Evolutionary conservation across 2,329 filamentous ascomycete genomes (phyloP).

Genomic region (Dryadomyces quercus-mongolicae): DNA sequence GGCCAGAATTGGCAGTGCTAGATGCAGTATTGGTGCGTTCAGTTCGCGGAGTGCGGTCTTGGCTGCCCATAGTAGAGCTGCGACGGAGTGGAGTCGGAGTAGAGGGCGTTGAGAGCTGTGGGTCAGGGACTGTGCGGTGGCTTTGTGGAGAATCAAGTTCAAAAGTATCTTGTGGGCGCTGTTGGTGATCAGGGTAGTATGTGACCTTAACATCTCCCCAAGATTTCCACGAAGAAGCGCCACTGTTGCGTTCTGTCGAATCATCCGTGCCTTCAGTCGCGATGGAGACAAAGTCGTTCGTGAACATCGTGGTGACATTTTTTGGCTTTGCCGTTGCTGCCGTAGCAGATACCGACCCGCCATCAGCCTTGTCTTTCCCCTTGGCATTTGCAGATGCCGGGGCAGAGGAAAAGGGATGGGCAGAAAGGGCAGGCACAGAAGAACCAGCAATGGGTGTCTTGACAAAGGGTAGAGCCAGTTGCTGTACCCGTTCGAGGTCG

Average conservation of each 20-base stretch:
- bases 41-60: conserved; percentile 30
- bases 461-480: conserved; percentile 69
- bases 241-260: conserved; percentile 22
- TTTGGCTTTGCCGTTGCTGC: conserved; percentile 11
- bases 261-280: conserved; percentile 40
- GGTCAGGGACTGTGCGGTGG: not conserved
- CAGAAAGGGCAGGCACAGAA: conserved; percentile 8
- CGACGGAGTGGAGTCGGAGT: conserved; percentile 69
- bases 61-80: conserved; percentile 42
- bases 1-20: not conserved
- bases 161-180: conserved; percentile 13
- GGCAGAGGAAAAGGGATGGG: conserved; percentile 1
- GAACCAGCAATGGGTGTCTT: conserved; percentile 51
- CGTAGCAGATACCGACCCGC: conserved; percentile 13
- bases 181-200: conserved; percentile 51
- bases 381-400: conserved; percentile 32
- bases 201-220: conserved; percentile 72
- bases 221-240: conserved; percentile 45
- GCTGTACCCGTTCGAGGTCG: conserved; percentile 68
- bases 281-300: conserved; percentile 73
- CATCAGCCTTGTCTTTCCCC: conserved; percentile 58
- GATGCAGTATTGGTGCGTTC: conserved; percentile 14
- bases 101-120: conserved; percentile 29
- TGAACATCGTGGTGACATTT: conserved; percentile 50
- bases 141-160: conserved; percentile 5